These are phyloP conservation scores for Veloboletus limbatus DNA, from an alignment of 1,284 basidiomycete species.

Conservation along the genomic window DNA sequence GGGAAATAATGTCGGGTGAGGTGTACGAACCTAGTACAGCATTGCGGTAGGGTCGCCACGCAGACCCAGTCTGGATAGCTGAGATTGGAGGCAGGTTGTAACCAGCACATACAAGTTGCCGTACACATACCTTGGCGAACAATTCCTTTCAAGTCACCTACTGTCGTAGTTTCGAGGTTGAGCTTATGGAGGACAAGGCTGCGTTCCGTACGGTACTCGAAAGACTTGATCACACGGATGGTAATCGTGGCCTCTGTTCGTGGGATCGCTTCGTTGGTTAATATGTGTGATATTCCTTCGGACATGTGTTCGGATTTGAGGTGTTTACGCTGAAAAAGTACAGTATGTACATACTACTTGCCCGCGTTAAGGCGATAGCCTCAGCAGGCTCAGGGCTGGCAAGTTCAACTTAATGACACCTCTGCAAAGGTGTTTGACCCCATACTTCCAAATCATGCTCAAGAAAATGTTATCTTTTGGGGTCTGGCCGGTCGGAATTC, in stretches of 20 bases:
- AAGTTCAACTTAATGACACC: too few species aligned
- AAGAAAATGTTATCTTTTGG: too few species aligned
- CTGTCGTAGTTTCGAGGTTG: conserved; percentile 77
- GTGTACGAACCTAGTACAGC: conserved; percentile 57
- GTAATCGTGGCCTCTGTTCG: conserved; percentile 78
- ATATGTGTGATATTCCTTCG: conserved; percentile 48
- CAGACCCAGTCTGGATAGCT: conserved; percentile 72
- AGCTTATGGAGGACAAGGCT: conserved; percentile 81
- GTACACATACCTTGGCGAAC: conserved; percentile 60
- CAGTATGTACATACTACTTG: too few species aligned
- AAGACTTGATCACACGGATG: conserved; percentile 93
- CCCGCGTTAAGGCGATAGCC: too few species aligned
- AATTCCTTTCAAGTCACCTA: conserved; percentile 72
- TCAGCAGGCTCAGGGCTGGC: too few species aligned
- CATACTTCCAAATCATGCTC: too few species aligned
- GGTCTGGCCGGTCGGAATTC: too few species aligned
- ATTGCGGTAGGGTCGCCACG: conserved; percentile 85
- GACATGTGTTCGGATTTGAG: conserved; percentile 29
- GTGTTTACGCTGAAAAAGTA: conserved; percentile 13
- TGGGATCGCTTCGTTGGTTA: conserved; percentile 67
- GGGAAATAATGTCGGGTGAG: conserved; percentile 1
- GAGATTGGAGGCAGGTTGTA: conserved; percentile 5
- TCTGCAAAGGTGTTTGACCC: too few species aligned
- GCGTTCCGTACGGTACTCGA: conserved; percentile 89
- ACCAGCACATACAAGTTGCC: conserved; percentile 3